phyloP scores from a whole-genome alignment of 2,329 filamentous ascomycete genomes.

The Aspergillus brasiliensis region DNA sequence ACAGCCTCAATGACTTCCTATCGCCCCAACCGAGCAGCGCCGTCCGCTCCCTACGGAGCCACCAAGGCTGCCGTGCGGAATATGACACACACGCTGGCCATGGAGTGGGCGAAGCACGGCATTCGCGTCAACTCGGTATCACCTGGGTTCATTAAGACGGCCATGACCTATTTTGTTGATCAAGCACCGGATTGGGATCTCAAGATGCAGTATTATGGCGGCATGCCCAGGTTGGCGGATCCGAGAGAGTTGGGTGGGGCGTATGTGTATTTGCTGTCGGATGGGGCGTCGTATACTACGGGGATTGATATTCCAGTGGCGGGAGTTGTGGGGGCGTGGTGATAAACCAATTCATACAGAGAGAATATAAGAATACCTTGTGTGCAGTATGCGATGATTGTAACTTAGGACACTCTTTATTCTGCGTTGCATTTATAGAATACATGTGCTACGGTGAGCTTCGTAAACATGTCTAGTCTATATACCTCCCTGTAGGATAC shows the following conservation, averaged over 20 bases:
- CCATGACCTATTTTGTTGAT: conserved; percentile 54
- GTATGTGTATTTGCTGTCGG: conserved; percentile 52
- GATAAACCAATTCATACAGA: no score
- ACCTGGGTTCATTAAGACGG: conserved; percentile 26
- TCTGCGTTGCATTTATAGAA: no score
- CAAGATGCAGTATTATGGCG: conserved; percentile 58
- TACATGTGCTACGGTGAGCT: no score
- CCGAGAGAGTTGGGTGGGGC: conserved; percentile 55
- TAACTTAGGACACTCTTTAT: no score
- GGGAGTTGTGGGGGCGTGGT: no score
- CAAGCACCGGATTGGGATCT: conserved; percentile 53
- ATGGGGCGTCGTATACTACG: conserved; percentile 52
- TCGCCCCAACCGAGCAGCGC: conserved; percentile 43
- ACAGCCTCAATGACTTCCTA: conserved; percentile 52
- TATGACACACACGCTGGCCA: conserved; percentile 38
- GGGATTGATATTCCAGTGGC: conserved; percentile 52
- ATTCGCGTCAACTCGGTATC: conserved; percentile 48
- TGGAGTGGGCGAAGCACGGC: conserved; percentile 50
- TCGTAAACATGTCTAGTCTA: no score
- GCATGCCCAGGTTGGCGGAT: conserved; percentile 55
- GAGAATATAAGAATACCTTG: no score
- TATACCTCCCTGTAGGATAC: no score
- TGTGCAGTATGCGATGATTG: no score
- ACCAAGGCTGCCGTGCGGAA: conserved; percentile 45
- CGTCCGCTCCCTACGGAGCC: conserved; percentile 50